Conservation (phyloP, 2,329 filamentous ascomycete genomes). For the Macrophomina phaseolina region DNA sequence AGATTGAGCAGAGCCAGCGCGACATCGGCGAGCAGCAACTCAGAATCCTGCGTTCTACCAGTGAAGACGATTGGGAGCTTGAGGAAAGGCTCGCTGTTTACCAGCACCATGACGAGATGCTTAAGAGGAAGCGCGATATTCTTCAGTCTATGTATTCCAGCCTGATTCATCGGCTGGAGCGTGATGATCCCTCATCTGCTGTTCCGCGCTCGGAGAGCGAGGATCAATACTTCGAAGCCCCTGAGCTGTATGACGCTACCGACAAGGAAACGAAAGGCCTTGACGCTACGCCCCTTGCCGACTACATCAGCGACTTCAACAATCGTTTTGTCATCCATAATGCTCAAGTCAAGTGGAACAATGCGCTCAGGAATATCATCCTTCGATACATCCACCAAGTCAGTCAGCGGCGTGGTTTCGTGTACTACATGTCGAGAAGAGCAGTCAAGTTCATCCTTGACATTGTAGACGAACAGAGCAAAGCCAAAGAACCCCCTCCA, state of each 20-base stretch:
- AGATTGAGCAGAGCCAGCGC: conserved; percentile 76
- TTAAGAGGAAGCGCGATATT: conserved; percentile 65
- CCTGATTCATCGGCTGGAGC: conserved; percentile 60
- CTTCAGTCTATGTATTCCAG: conserved; percentile 63
- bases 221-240: conserved; percentile 55
- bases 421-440: conserved; percentile 95
- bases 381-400: conserved; percentile 97
- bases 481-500: conserved; percentile 61
- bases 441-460: conserved; percentile 98
- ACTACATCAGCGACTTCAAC: conserved; percentile 93
- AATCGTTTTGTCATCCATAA: conserved; percentile 99
- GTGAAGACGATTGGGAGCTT: conserved; percentile 58
- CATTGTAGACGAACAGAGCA: conserved; percentile 92
- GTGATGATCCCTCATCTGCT: conserved; percentile 62
- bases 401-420: conserved; percentile 90
- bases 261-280: conserved; percentile 58
- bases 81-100: conserved; percentile 63
- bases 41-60: conserved; percentile 55
- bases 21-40: conserved; percentile 78
- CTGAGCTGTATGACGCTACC: conserved; percentile 59
- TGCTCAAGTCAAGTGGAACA: conserved; percentile 98
- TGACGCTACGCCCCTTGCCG: conserved; percentile 72
- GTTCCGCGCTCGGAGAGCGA: conserved; percentile 45
- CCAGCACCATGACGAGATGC: conserved; percentile 61
- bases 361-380: conserved; percentile 92